Evolutionary conservation across 805 yeast species (phyloP), one percentile per base, ranked within the genome.

Genomic region (Cyberlindnera mrakii): DNA sequence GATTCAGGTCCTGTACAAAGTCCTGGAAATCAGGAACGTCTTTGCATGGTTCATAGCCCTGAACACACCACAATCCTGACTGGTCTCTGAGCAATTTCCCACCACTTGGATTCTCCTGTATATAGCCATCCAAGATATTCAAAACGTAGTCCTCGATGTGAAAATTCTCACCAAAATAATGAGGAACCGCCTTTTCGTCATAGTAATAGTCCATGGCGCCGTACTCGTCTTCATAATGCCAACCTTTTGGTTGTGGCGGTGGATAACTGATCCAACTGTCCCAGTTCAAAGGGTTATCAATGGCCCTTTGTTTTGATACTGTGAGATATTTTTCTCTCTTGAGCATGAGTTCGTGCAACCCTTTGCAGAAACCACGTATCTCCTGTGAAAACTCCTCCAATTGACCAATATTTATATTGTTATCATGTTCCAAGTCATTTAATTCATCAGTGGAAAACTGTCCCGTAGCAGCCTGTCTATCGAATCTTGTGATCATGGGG

Each of bases 251-350:
- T 36, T 62, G 52, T 9, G 96, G 95, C 18, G 81, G 80, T 0
- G 98, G 97, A 59, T 87, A 89, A 29, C 87, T 76, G n/a, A 63
- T 62, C 96, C 96, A 89, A 5, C 67, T 59, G 32, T 62, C 63
- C 19, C 33, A 30, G 62, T 89, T 83, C 54, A 86, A 80, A 4
- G 96, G 95, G 61, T 91, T 89, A 42, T 77, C 78, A 33, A 59
- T 51, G 33, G 78, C 80, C 47, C 80, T 71, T 63, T 90, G 98
- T 23, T 74, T 48, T 1, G 96, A 85, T 3, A 74, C 48, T 3
- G 55, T 52, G 55, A 81, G 74, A 62, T 88, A 90, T 52, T 77
- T 77, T 51, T 76, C 82, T 51, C 97, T 74, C 41, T 82, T 54
- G 10, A 72, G 74, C 39, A 82, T 34, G 11, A 57, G 35, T 9